phyloP scores from a whole-genome alignment of 2,329 filamentous ascomycete species.

The Talaromyces marneffei region DNA sequence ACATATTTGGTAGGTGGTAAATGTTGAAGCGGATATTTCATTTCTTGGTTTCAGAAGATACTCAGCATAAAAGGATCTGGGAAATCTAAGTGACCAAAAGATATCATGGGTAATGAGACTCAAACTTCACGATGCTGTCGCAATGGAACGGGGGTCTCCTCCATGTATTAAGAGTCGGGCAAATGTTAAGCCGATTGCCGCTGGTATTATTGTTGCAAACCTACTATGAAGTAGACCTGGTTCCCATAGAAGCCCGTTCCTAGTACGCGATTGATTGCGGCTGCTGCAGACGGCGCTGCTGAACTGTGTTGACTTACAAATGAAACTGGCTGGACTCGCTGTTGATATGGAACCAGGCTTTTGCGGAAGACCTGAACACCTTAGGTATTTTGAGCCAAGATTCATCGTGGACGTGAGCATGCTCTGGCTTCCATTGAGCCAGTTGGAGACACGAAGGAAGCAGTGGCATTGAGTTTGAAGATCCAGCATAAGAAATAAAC shows the following conservation, averaged over 20 bases:
- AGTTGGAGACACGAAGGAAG: not conserved
- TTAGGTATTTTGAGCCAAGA: not conserved
- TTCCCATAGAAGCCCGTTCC: too few relatives aligned
- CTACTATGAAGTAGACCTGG: too few relatives aligned
- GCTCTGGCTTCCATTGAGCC: not conserved
- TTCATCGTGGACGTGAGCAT: not conserved
- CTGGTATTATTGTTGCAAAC: not conserved
- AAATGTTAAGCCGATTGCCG: not conserved
- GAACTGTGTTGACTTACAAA: not conserved
- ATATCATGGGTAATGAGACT: not conserved
- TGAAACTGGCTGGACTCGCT: not conserved
- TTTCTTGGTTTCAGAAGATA: not conserved
- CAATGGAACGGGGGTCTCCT: not conserved
- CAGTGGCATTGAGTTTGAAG: not conserved
- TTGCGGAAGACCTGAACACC: not conserved
- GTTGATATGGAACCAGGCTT: not conserved
- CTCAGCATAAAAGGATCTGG: not conserved
- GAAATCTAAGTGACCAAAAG: not conserved
- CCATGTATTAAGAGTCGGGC: not conserved
- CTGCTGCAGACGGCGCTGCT: not conserved
- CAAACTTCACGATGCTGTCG: not conserved
- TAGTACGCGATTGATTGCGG: not conserved
- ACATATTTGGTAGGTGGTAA: slow-evolving; percentile 10
- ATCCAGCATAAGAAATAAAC: not conserved
- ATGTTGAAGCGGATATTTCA: not conserved